These are phyloP conservation scores for Psilocybe subaeruginosa DNA, from an alignment of 768 basidiomycete species.

Conservation along the genomic window DNA sequence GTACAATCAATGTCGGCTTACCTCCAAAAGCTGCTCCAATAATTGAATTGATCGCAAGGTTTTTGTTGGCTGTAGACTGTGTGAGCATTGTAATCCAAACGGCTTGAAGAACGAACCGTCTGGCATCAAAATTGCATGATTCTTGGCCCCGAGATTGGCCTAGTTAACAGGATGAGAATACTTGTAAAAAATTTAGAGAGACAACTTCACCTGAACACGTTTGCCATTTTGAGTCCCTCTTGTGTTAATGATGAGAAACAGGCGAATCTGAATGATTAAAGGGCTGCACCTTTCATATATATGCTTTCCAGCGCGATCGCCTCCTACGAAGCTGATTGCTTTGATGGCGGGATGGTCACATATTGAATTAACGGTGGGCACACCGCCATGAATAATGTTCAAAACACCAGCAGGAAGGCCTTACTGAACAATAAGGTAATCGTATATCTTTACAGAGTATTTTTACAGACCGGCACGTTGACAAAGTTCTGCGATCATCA, in stretches of 20 bases:
- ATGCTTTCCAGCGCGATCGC: constrained; percentile 89
- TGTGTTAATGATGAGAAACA: background rate
- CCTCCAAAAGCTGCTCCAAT: constrained; percentile 93
- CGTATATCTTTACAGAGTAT: background rate
- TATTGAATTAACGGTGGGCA: constrained; percentile 89
- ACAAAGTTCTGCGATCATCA: constrained; percentile 97
- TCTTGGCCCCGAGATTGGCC: constrained; percentile 91
- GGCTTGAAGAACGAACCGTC: constrained; percentile 63
- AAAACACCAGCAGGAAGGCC: constrained; percentile 87
- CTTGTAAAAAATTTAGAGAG: background rate
- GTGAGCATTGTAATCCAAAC: background rate
- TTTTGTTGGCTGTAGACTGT: constrained; percentile 93
- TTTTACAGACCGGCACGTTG: constrained; percentile 68
- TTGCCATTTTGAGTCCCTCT: constrained; percentile 89
- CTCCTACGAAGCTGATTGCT: constrained; percentile 96
- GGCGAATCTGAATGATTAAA: background rate
- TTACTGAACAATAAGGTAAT: constrained; percentile 21
- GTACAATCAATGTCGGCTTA: constrained; percentile 28
- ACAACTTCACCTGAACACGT: constrained; percentile 68
- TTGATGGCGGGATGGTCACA: constrained; percentile 91
- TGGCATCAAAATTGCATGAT: constrained; percentile 91
- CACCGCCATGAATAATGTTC: constrained; percentile 89
- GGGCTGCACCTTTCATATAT: constrained; percentile 79
- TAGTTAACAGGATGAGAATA: constrained; percentile 16
- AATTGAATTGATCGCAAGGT: constrained; percentile 88